phyloP scores from a whole-genome alignment of 495 filamentous ascomycete species.

The Polyplosphaeria fusca region DNA sequence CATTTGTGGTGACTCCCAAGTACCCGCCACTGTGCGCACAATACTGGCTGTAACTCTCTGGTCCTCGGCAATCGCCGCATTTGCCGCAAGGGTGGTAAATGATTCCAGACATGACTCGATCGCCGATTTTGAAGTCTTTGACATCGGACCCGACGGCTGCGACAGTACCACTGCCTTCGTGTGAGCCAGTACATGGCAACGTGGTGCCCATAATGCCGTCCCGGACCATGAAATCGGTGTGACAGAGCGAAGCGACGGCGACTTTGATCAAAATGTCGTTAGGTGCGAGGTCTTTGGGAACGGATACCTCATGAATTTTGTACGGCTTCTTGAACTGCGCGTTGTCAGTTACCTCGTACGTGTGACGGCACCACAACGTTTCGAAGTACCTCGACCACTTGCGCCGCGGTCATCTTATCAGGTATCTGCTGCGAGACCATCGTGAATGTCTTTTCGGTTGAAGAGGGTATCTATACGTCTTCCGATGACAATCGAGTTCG shows the following conservation, averaged over 20 bases:
- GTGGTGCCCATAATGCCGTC: constrained; percentile 40
- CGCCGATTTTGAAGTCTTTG: constrained; percentile 46
- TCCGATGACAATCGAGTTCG: too few relatives aligned
- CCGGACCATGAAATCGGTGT: constrained; percentile 56
- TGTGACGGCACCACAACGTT: background rate
- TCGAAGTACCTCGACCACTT: constrained; percentile 12
- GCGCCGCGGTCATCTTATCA: constrained; percentile 18
- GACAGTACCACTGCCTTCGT: constrained; percentile 59
- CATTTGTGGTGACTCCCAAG: constrained; percentile 49
- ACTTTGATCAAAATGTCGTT: constrained; percentile 58
- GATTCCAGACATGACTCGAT: constrained; percentile 51
- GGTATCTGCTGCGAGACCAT: background rate
- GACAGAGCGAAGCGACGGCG: constrained; percentile 58
- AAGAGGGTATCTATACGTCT: too few relatives aligned
- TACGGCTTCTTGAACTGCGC: constrained; percentile 43
- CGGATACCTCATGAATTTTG: constrained; percentile 47
- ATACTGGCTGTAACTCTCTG: constrained; percentile 19
- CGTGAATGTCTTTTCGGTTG: background rate
- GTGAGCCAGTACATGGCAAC: constrained; percentile 54
- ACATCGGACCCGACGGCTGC: constrained; percentile 48
- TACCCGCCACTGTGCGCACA: constrained; percentile 34
- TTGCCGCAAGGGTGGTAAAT: constrained; percentile 48
- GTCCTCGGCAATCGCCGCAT: constrained; percentile 49
- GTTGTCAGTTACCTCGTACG: background rate
- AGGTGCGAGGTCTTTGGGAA: constrained; percentile 46